Evolutionary conservation across 140 eudicot genomes (phyloP).

Genomic region (Flaveria floridana): DNA sequence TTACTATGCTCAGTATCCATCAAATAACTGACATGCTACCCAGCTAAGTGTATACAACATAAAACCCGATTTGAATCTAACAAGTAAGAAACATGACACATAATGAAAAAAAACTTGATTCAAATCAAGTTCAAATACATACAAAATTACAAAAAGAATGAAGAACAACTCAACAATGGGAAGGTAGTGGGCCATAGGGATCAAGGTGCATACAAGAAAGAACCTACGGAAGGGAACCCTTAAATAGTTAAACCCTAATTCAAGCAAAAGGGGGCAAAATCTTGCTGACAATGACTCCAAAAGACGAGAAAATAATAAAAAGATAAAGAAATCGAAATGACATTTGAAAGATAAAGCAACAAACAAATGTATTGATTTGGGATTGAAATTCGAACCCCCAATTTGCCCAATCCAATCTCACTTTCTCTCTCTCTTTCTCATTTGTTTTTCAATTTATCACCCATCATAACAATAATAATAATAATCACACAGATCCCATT

Average conservation of each 20-base stretch:
- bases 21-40: too few species aligned
- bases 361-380: constrained; percentile 11
- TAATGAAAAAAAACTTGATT: too few species aligned
- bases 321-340: constrained; percentile 14
- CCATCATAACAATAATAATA: too few species aligned
- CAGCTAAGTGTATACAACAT: too few species aligned
- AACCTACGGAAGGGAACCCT: constrained; percentile 2
- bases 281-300: constrained; percentile 32
- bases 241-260: constrained; percentile 28
- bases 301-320: constrained; percentile 11
- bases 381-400: constrained; percentile 26
- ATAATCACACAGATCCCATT: constrained; percentile 29
- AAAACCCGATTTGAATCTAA: too few species aligned
- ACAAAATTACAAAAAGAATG: not conserved
- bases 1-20: too few species aligned
- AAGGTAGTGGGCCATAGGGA: not conserved
- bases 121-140: not conserved
- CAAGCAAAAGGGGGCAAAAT: constrained; percentile 30
- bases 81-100: not conserved
- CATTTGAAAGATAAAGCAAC: constrained; percentile 15
- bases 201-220: not conserved
- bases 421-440: not conserved
- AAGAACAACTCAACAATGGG: not conserved
- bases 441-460: not conserved
- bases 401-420: constrained; percentile 18